These are phyloP conservation scores for Hypomontagnella submonticulosa DNA, from an alignment of 495 filamentous ascomycete genomes.

Conservation along the genomic window DNA sequence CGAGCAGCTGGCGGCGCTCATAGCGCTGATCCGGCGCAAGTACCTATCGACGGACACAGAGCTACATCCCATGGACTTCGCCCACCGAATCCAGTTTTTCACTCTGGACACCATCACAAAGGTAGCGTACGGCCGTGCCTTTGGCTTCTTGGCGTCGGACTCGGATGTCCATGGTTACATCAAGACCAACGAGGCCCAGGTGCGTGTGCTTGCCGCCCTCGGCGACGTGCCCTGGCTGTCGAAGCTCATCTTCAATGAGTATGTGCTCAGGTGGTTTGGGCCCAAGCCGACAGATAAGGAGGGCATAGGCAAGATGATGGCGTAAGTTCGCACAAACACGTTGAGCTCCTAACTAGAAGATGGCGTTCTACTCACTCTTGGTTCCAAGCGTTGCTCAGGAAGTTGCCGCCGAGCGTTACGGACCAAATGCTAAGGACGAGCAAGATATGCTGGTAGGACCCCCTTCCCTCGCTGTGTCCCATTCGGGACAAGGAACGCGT, in stretches of 20 bases:
- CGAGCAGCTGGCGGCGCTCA: conserved; percentile 49
- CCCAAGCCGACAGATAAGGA: conserved; percentile 42
- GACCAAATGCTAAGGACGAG: conserved; percentile 44
- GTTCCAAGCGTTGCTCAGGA: conserved; percentile 36
- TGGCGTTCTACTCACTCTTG: background rate
- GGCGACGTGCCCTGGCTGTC: conserved; percentile 36
- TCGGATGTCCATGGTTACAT: conserved; percentile 59
- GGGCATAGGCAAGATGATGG: conserved; percentile 46
- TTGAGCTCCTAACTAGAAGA: background rate
- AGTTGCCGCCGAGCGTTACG: conserved; percentile 47
- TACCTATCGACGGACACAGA: conserved; percentile 51
- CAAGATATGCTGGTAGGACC: conserved; percentile 55
- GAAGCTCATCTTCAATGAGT: conserved; percentile 15
- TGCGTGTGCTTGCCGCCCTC: conserved; percentile 41
- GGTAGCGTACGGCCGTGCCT: conserved; percentile 60
- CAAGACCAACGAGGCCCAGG: conserved; percentile 42
- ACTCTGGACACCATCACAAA: conserved; percentile 60
- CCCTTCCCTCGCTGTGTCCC: background rate
- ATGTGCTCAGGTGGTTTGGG: conserved; percentile 38
- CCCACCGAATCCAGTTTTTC: conserved; percentile 53
- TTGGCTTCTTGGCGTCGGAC: conserved; percentile 57
- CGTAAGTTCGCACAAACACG: conserved; percentile 16
- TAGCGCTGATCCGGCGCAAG: conserved; percentile 51
- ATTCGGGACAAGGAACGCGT: background rate
- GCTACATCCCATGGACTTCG: conserved; percentile 53